These are phyloP conservation scores for Fremontodendron californicum DNA, from an alignment of 345 rosid species.

Conservation along the genomic window DNA sequence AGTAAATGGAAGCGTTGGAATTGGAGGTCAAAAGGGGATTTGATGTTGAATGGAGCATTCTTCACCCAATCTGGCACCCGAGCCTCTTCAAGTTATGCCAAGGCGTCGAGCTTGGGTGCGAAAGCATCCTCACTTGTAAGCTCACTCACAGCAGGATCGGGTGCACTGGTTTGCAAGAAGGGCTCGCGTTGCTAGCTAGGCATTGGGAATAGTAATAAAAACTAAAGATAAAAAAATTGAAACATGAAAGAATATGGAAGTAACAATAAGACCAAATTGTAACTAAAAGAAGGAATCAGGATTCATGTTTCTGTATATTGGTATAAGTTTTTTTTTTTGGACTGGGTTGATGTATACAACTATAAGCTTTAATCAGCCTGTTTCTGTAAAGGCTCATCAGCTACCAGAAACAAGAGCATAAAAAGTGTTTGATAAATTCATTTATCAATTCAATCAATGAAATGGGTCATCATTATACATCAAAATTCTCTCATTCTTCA, in stretches of 20 bases:
- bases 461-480: background rate
- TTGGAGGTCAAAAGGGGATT: slow-evolving; percentile 58
- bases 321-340: background rate
- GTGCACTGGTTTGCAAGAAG: slow-evolving; percentile 46
- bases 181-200: slow-evolving; percentile 50
- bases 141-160: slow-evolving; percentile 44
- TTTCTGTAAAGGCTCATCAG: background rate
- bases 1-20: slow-evolving; percentile 56
- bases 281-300: background rate
- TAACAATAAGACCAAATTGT: background rate
- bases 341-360: background rate
- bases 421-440: background rate
- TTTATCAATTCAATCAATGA: background rate
- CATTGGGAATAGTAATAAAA: background rate
- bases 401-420: background rate
- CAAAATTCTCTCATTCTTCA: background rate
- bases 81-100: slow-evolving; percentile 49
- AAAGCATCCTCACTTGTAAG: slow-evolving; percentile 45
- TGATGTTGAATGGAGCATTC: slow-evolving; percentile 55
- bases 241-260: background rate
- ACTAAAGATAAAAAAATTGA: background rate
- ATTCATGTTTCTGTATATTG: slow-evolving; percentile 12
- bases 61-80: slow-evolving; percentile 47
- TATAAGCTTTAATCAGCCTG: background rate
- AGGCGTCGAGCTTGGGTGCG: slow-evolving; percentile 55